Percentiles rank a stretch among this genome's conserved stretches.
Evolutionary conservation across 2,329 filamentous ascomycete genomes (phyloP).

Genomic region (Epichloe hybrida): DNA sequence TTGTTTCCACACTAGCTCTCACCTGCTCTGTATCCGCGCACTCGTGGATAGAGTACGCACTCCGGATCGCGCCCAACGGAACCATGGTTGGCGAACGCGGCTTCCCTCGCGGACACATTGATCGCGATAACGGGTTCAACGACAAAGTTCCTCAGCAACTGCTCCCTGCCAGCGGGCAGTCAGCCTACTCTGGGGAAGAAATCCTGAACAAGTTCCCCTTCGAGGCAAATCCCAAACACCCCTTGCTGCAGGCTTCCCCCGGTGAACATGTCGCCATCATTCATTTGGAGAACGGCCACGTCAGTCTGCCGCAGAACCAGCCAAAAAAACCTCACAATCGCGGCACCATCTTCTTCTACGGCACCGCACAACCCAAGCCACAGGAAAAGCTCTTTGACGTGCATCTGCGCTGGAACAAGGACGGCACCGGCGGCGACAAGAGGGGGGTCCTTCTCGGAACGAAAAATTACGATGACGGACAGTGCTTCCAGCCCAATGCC

Average conservation of each 20-base stretch:
- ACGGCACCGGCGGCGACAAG: constrained; percentile 68
- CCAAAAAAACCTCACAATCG: constrained; percentile 52
- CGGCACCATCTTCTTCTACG: constrained; percentile 64
- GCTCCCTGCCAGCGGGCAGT: constrained; percentile 49
- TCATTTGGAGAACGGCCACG: constrained; percentile 67
- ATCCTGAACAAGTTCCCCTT: constrained; percentile 31
- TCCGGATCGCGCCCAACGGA: constrained; percentile 58
- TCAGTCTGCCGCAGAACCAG: constrained; percentile 44
- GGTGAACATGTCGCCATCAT: constrained; percentile 53
- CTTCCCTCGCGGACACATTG: constrained; percentile 58
- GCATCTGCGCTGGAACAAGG: constrained; percentile 62
- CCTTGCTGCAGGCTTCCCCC: constrained; percentile 44
- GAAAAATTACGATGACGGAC: constrained; percentile 77
- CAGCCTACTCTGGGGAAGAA: constrained; percentile 44
- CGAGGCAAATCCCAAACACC: constrained; percentile 34
- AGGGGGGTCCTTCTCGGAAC: constrained; percentile 69
- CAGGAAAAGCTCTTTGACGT: constrained; percentile 46
- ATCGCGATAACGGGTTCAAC: constrained; percentile 40
- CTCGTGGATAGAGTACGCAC: constrained; percentile 71
- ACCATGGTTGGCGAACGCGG: constrained; percentile 57
- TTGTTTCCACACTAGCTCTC: constrained; percentile 18
- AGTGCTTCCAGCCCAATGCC: constrained; percentile 69
- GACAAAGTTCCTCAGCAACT: constrained; percentile 49
- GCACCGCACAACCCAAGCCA: constrained; percentile 44
- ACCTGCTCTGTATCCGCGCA: constrained; percentile 37